phyloP scores from a whole-genome alignment of 805 yeast genomes.

The Saturnispora besseyi region DNA sequence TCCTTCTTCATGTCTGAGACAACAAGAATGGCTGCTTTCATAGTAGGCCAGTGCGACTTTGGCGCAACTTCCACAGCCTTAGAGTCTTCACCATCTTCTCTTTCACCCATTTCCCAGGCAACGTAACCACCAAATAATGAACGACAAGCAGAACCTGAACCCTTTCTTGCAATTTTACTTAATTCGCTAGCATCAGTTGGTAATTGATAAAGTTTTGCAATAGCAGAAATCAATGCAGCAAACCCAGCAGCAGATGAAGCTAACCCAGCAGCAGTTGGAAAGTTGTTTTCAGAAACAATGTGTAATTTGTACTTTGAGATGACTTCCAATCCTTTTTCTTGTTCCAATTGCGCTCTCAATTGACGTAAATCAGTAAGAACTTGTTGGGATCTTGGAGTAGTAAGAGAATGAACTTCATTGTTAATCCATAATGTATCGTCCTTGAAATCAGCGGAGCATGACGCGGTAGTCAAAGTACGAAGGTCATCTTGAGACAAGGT shows the following conservation, averaged over 20 bases:
- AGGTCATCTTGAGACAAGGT: constrained; percentile 87
- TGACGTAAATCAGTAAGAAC: constrained; percentile 69
- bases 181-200: constrained; percentile 82
- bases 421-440: constrained; percentile 76
- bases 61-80: constrained; percentile 91
- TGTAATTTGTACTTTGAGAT: constrained; percentile 59
- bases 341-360: constrained; percentile 57
- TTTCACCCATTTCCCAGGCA: constrained; percentile 96
- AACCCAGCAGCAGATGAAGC: constrained; percentile 98
- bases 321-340: constrained; percentile 46
- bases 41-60: constrained; percentile 77
- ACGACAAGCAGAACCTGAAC: constrained; percentile 97
- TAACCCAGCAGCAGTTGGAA: constrained; percentile 98
- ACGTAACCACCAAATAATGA: constrained; percentile 96
- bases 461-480: constrained; percentile 84
- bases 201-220: constrained; percentile 73
- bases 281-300: constrained; percentile 88
- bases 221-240: constrained; percentile 89
- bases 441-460: constrained; percentile 47
- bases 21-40: constrained; percentile 87
- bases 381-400: constrained; percentile 53
- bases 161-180: constrained; percentile 92
- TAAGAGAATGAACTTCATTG: constrained; percentile 69
- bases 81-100: constrained; percentile 78
- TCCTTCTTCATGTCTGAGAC: constrained; percentile 92